Evolutionary conservation across 768 basidiomycete species (phyloP).

Genomic region (Chiua virens): DNA sequence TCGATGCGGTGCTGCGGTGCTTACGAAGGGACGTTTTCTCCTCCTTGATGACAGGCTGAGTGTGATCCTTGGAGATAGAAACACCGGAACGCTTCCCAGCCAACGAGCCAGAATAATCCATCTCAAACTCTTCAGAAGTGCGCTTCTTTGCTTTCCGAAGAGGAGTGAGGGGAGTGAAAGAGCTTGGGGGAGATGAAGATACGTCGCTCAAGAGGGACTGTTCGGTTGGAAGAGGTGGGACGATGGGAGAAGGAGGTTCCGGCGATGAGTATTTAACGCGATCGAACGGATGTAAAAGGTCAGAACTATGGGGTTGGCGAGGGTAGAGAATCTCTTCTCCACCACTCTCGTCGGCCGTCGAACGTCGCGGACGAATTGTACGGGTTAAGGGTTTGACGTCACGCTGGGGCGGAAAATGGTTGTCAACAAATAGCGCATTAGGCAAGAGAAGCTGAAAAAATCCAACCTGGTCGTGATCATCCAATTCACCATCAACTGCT

Average conservation of each 20-base stretch:
- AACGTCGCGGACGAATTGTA: conserved; percentile 58
- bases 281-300: conserved; percentile 32
- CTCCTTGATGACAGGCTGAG: conserved; percentile 38
- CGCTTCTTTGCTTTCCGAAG: conserved; percentile 67
- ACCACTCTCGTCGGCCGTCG: conserved; percentile 80
- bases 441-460: not conserved
- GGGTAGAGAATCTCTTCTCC: conserved; percentile 91
- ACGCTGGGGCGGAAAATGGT: conserved; percentile 30
- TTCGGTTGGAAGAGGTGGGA: conserved; percentile 33
- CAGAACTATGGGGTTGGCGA: conserved; percentile 46
- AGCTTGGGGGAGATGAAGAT: conserved; percentile 55
- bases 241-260: conserved; percentile 26
- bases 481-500: conserved; percentile 76
- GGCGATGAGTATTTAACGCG: conserved; percentile 33
- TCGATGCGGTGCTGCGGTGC: conserved; percentile 70
- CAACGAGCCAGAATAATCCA: conserved; percentile 66
- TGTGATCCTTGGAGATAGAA: conserved; percentile 30
- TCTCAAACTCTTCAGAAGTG: conserved; percentile 79
- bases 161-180: conserved; percentile 48
- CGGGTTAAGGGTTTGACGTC: conserved; percentile 47
- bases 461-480: conserved; percentile 67
- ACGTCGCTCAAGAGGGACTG: conserved; percentile 29
- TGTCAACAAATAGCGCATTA: not conserved
- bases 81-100: conserved; percentile 48
- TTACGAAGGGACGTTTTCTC: conserved; percentile 55